Evolutionary conservation across 257 asterid genomes (phyloP).

Genomic region (Voacanga thouarsii): DNA sequence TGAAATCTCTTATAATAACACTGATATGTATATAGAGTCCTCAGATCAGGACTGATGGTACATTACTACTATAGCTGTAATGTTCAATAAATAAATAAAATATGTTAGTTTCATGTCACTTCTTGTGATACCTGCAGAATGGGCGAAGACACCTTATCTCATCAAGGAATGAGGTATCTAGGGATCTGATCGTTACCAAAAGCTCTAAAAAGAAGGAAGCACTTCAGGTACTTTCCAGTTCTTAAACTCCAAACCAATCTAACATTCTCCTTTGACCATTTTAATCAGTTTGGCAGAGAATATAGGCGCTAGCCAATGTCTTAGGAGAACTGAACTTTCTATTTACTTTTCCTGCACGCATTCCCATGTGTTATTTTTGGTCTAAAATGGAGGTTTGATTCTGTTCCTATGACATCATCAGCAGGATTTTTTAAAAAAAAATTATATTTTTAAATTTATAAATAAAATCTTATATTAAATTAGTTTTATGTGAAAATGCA

Average conservation of each 20-base stretch:
- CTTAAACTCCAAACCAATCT: conserved; percentile 18
- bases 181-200: conserved; percentile 85
- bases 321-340: not conserved
- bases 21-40: not conserved
- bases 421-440: too few species aligned
- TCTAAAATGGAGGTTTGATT: not conserved
- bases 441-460: too few species aligned
- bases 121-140: conserved; percentile 48
- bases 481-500: not conserved
- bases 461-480: not conserved
- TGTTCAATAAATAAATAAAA: not conserved
- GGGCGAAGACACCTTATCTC: conserved; percentile 94
- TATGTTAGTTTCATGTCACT: not conserved
- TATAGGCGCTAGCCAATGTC: not conserved
- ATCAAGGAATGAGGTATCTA: conserved; percentile 94
- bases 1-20: conserved; percentile 4
- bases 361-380: conserved; percentile 3
- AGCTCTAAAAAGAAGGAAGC: conserved; percentile 90
- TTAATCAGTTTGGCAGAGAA: not conserved
- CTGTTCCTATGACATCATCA: not conserved
- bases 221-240: conserved; percentile 62
- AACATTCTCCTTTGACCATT: not conserved
- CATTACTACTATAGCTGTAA: not conserved
- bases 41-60: not conserved
- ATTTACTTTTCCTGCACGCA: not conserved